phyloP scores from a whole-genome alignment of 495 filamentous ascomycete genomes.

The Xylaria nigripes region DNA sequence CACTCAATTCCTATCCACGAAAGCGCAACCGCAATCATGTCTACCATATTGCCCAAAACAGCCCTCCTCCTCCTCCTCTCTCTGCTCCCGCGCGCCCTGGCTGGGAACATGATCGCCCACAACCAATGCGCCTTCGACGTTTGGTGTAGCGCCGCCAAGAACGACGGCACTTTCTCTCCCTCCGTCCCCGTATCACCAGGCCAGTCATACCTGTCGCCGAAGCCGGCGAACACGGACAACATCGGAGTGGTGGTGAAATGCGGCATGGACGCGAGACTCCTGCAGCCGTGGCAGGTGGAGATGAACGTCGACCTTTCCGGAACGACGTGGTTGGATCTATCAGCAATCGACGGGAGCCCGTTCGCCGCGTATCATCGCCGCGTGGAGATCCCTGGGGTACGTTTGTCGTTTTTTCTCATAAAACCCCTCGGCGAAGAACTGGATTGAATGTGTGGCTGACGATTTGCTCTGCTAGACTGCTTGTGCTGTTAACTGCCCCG shows the following conservation, averaged over 20 bases:
- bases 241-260: slow-evolving; percentile 17
- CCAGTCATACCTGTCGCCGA: slow-evolving; percentile 6
- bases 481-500: not conserved
- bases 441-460: no score
- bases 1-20: no score
- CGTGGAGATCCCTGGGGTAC: slow-evolving; percentile 13
- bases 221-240: slow-evolving; percentile 12
- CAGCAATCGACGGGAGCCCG: slow-evolving; percentile 13
- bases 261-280: not conserved
- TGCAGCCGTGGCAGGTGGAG: slow-evolving; percentile 15
- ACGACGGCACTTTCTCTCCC: slow-evolving; percentile 13
- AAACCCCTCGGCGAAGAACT: no score
- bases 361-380: slow-evolving; percentile 10
- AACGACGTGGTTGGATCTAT: slow-evolving; percentile 14
- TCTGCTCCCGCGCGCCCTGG: not conserved
- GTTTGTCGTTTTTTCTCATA: not conserved
- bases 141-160: slow-evolving; percentile 15
- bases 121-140: slow-evolving; percentile 15
- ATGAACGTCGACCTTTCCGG: slow-evolving; percentile 5
- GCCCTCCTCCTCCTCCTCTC: not conserved
- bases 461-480: no score
- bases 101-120: slow-evolving; percentile 4
- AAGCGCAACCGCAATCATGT: no score
- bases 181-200: not conserved
- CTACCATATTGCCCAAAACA: no score